These are phyloP conservation scores for Metschnikowia kunwiensis DNA, from an alignment of 805 yeast genomes.

Conservation along the genomic window DNA sequence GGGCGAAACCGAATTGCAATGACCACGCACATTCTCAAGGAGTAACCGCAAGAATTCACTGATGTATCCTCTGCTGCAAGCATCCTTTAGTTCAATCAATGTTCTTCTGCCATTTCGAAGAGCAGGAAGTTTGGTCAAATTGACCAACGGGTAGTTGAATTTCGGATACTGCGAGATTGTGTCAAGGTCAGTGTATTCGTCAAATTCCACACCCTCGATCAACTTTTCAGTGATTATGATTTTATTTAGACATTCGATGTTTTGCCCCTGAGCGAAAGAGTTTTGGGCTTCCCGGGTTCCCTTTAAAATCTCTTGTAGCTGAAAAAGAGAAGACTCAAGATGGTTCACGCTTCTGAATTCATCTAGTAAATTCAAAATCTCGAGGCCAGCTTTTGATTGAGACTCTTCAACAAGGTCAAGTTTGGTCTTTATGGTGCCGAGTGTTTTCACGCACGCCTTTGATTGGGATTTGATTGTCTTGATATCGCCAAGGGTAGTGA, in stretches of 20 bases:
- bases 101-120: slow-evolving; percentile 49
- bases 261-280: slow-evolving; percentile 43
- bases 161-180: slow-evolving; percentile 19
- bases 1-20: slow-evolving; percentile 48
- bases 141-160: slow-evolving; percentile 33
- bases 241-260: slow-evolving; percentile 53
- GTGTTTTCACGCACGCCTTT: slow-evolving; percentile 44
- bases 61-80: slow-evolving; percentile 68
- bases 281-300: slow-evolving; percentile 42
- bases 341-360: slow-evolving; percentile 57
- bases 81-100: slow-evolving; percentile 53
- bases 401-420: slow-evolving; percentile 46
- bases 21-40: slow-evolving; percentile 58
- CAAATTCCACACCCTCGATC: slow-evolving; percentile 44
- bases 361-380: slow-evolving; percentile 46
- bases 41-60: slow-evolving; percentile 54
- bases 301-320: slow-evolving; percentile 41
- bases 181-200: slow-evolving; percentile 19
- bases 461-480: slow-evolving; percentile 59
- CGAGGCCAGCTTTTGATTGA: slow-evolving; percentile 50
- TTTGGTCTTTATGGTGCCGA: slow-evolving; percentile 45
- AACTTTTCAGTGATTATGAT: slow-evolving; percentile 56
- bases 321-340: slow-evolving; percentile 60
- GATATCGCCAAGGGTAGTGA: slow-evolving; percentile 78
- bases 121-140: slow-evolving; percentile 49